Conservation (phyloP, 371 early-diverging fungal species). For the Mucor racemosus region DNA sequence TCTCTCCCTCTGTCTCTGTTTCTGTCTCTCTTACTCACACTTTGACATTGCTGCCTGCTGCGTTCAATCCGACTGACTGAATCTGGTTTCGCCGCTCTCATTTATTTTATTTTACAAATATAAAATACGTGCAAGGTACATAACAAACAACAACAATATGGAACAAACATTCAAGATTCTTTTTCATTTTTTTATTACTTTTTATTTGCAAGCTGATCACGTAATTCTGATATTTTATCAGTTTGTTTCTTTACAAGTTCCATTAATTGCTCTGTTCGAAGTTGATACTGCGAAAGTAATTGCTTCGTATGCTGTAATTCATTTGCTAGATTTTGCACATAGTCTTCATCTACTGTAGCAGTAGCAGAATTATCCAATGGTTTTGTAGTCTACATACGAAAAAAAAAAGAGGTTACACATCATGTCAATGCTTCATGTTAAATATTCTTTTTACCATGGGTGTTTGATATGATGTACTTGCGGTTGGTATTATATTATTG, state of each 20-base stretch:
- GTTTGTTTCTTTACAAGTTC: constrained; percentile 34
- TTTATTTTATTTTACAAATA: no score
- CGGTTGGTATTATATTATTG: constrained; percentile 1
- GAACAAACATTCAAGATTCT: background rate
- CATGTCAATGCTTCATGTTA: background rate
- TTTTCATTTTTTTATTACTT: background rate
- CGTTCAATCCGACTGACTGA: background rate
- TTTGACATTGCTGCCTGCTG: no score
- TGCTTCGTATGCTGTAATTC: constrained; percentile 32
- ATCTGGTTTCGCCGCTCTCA: background rate
- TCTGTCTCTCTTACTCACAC: background rate
- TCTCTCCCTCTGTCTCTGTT: background rate
- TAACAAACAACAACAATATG: background rate
- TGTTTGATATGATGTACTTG: constrained; percentile 14
- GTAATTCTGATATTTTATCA: constrained; percentile 29
- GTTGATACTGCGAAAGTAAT: constrained; percentile 28
- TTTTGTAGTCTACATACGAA: constrained; percentile 9
- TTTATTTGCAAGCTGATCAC: constrained; percentile 25
- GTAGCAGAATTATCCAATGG: background rate
- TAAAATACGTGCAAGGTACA: no score
- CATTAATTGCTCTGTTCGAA: constrained; percentile 35
- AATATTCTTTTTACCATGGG: constrained; percentile 11
- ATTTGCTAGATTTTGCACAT: constrained; percentile 28
- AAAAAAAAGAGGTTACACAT: constrained; percentile 3
- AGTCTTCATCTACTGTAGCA: constrained; percentile 19